phyloP scores from a whole-genome alignment of 495 filamentous ascomycete species.

The Lophiotrema nucula region DNA sequence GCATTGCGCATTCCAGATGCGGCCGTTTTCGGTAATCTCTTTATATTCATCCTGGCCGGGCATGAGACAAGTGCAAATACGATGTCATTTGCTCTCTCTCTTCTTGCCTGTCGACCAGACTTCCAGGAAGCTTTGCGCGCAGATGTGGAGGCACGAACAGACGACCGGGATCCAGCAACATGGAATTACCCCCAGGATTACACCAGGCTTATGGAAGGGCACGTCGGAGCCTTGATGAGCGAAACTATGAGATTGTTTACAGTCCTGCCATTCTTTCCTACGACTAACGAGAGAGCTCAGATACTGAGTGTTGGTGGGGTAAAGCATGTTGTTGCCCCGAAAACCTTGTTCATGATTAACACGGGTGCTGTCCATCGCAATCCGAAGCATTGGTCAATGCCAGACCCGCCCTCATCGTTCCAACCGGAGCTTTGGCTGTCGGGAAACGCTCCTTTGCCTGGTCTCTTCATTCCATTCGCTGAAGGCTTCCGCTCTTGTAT shows the following conservation, averaged over 20 bases:
- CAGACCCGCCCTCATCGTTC: neutral
- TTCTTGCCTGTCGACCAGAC: neutral
- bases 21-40: neutral
- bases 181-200: constrained; percentile 1
- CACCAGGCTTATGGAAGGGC: constrained; percentile 3
- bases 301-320: neutral
- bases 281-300: neutral
- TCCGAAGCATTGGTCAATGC: constrained; percentile 8
- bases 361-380: constrained; percentile 1
- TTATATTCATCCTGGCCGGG: neutral
- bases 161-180: neutral
- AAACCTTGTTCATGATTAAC: constrained; percentile 7
- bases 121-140: neutral
- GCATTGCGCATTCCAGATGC: neutral
- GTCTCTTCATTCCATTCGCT: constrained; percentile 11
- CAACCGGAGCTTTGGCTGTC: constrained; percentile 10
- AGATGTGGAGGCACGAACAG: neutral
- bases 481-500: constrained; percentile 9
- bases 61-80: neutral
- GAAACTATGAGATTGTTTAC: constrained; percentile 10
- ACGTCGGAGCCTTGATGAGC: constrained; percentile 13
- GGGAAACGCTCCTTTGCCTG: neutral
- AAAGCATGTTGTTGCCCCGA: neutral
- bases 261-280: neutral
- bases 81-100: neutral